Conservation (phyloP, 257 asterid species). For the Plantago elongata region DNA sequence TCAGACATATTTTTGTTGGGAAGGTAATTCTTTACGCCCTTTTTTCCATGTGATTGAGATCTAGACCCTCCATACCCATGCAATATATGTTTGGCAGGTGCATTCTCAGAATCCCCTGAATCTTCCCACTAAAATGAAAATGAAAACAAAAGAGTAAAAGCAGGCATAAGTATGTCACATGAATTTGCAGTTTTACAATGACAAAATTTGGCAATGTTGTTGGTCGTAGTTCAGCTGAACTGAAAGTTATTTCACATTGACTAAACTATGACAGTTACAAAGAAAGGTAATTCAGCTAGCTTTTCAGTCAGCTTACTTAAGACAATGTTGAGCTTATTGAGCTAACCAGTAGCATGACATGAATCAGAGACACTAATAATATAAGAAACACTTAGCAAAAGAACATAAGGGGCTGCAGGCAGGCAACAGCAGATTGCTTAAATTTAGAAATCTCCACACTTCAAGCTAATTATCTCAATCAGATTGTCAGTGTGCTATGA, state of each 20-base stretch:
- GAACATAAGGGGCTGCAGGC: neutral
- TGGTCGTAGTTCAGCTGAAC: too few relatives aligned
- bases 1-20: conserved; percentile 31
- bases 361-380: too few relatives aligned
- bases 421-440: conserved; percentile 7
- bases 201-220: too few relatives aligned
- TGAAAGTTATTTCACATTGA: too few relatives aligned
- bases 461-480: conserved; percentile 5
- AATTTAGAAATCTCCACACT: conserved; percentile 16
- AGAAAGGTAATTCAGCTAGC: too few relatives aligned
- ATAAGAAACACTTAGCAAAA: neutral
- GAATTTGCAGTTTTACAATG: too few relatives aligned
- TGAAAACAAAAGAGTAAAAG: conserved; percentile 26
- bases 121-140: conserved; percentile 81
- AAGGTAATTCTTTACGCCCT: conserved; percentile 33
- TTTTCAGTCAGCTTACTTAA: too few relatives aligned
- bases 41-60: conserved; percentile 72
- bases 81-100: conserved; percentile 61
- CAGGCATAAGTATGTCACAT: too few relatives aligned
- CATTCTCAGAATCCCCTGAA: conserved; percentile 53
- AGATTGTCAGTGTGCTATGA: conserved; percentile 13
- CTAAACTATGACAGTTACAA: too few relatives aligned
- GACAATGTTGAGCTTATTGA: too few relatives aligned
- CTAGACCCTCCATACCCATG: conserved; percentile 87
- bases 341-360: neutral